phyloP scores from a whole-genome alignment of 352 stramenopile genomes.

The Globisporangium recalcitrans region DNA sequence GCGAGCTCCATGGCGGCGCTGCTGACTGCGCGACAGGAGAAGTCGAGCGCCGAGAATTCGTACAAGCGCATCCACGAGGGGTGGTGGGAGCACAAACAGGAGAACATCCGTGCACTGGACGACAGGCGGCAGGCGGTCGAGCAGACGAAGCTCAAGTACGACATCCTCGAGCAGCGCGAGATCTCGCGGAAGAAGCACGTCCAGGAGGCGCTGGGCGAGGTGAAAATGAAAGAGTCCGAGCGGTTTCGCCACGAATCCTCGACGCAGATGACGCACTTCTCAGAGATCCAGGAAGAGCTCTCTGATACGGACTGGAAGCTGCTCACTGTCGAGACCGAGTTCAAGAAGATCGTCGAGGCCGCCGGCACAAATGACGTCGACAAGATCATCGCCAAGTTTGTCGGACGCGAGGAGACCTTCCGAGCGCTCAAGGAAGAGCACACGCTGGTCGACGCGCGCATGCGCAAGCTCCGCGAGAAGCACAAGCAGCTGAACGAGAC shows the following conservation, averaged over 20 bases:
- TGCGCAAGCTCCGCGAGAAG: slow-evolving; percentile 69
- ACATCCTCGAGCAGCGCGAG: slow-evolving; percentile 73
- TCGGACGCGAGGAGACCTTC: slow-evolving; percentile 63
- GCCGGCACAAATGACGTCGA: slow-evolving; percentile 75
- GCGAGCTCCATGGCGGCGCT: slow-evolving; percentile 42
- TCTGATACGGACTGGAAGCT: slow-evolving; percentile 66
- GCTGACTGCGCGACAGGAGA: slow-evolving; percentile 61
- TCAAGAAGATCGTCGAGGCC: slow-evolving; percentile 74
- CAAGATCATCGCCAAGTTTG: slow-evolving; percentile 77
- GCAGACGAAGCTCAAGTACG: slow-evolving; percentile 64
- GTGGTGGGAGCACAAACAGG: slow-evolving; percentile 70
- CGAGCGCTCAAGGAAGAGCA: slow-evolving; percentile 76
- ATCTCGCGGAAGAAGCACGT: slow-evolving; percentile 71
- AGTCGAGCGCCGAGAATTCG: slow-evolving; percentile 49
- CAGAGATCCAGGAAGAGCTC: slow-evolving; percentile 74
- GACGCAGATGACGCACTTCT: slow-evolving; percentile 73
- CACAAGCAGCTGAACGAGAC: slow-evolving; percentile 77
- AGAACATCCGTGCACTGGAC: slow-evolving; percentile 63
- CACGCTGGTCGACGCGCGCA: slow-evolving; percentile 58
- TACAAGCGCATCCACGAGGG: slow-evolving; percentile 66
- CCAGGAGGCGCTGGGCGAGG: slow-evolving; percentile 58
- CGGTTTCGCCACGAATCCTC: slow-evolving; percentile 71
- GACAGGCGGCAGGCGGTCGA: slow-evolving; percentile 75
- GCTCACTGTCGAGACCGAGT: slow-evolving; percentile 56
- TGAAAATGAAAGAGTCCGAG: slow-evolving; percentile 64